A percentile compares a stretch with the other conserved stretches of the same genome.
Conservation (phyloP, 352 stramenopile genomes). For the Peronospora destructor region DNA sequence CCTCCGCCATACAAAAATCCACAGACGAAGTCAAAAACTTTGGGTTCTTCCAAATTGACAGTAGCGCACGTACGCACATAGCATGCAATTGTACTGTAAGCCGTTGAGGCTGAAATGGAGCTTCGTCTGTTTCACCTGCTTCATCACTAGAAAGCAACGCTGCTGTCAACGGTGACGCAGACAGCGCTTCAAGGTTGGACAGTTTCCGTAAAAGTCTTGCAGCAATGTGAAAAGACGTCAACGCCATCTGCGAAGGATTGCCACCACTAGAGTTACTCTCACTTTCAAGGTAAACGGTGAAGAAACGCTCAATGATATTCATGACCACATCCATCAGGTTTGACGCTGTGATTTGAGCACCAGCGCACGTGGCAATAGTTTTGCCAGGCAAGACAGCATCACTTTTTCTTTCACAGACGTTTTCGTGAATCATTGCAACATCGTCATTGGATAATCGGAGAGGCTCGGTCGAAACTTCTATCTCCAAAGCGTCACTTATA, state of each 20-base stretch:
- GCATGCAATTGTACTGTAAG: slow-evolving; percentile 58
- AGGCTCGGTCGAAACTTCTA: slow-evolving; percentile 6
- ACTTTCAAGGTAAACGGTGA: slow-evolving; percentile 24
- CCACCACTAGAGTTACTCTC: slow-evolving; percentile 5
- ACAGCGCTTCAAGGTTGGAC: slow-evolving; percentile 62
- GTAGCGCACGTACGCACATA: slow-evolving; percentile 47
- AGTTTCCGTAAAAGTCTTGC: slow-evolving; percentile 51
- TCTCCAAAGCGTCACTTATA: slow-evolving; percentile 18
- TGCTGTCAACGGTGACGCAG: slow-evolving; percentile 52
- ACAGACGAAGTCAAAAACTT: slow-evolving; percentile 37
- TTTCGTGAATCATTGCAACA: slow-evolving; percentile 26
- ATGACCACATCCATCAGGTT: slow-evolving; percentile 51
- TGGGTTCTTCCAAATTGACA: slow-evolving; percentile 54
- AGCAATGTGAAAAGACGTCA: slow-evolving; percentile 63
- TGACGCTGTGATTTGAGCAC: slow-evolving; percentile 27
- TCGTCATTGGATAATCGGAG: slow-evolving; percentile 19
- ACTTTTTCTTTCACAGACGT: slow-evolving; percentile 5
- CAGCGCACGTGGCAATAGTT: slow-evolving; percentile 24
- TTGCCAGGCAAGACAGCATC: slow-evolving; percentile 10
- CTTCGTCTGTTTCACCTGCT: slow-evolving; percentile 20
- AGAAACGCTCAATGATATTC: slow-evolving; percentile 43
- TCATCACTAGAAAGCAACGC: slow-evolving; percentile 53
- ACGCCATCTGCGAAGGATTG: slow-evolving; percentile 45
- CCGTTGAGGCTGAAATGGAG: slow-evolving; percentile 41
- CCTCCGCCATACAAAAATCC: slow-evolving; percentile 46